Conservation (phyloP, 164 flowering plant genomes). For the grape (Vitis vinifera) region ASM3070453v1 NC_081810.1:16513501-16514000, state of each 20-base stretch:
- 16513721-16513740: too few relatives aligned
- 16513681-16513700: too few relatives aligned
- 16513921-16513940: conserved; percentile 40
- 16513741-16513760: conserved; percentile 45
- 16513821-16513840: not conserved
- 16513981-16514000: conserved; percentile 63
- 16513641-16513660: too few relatives aligned
- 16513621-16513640: too few relatives aligned
- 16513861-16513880: not conserved
- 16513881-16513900: not conserved
- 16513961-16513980: conserved; percentile 69
- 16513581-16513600: too few relatives aligned
- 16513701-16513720: too few relatives aligned
- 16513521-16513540: too few relatives aligned
- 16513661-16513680: too few relatives aligned
- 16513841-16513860: not conserved
- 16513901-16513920: not conserved
- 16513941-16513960: conserved; percentile 84
- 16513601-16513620: too few relatives aligned
- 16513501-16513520: too few relatives aligned
- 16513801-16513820: conserved; percentile 55
- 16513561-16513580: too few relatives aligned
- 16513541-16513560: too few relatives aligned
- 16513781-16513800: conserved; percentile 72
- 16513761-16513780: conserved; percentile 48